Evolutionary conservation across 257 asterid species (phyloP), one percentile per base, ranked within the genome.

Genomic region (Forsythia suspensa): DNA sequence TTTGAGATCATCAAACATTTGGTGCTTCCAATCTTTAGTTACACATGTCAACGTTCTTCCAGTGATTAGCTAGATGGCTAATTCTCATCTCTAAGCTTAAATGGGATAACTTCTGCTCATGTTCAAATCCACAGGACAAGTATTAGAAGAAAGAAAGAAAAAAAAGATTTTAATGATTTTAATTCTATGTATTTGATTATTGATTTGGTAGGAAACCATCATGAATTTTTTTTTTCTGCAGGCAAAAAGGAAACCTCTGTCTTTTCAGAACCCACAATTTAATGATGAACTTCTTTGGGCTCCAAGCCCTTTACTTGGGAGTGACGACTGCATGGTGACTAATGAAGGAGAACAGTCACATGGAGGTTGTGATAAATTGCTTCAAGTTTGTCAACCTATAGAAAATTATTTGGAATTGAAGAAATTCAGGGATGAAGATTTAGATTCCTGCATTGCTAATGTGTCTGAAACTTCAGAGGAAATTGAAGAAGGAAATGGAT

Each of bases 241-340:
- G 99, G 98, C 98, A 13, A 95, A 91, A 88, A 87, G 90, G 76
- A 91, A 83, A 80, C 92, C 92, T 78, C 70, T 89, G 42, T 82
- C 89, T 73, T 95, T 93, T 65, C 85, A 71, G 81, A 84, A 86
- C 70, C 83, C 87, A 29, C 81, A 80, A 63, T 87, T 83, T 88
- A 87, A 91, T 77, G 86, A 78, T 72, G 79, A 71, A 82, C 92
- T 94, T 81, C 89, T 86, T 70, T 65, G 89, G 80, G 80, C 80
- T 74, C 98, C 97, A 15, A 89, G 85, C 70, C 96, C 88, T 72
- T 76, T 92, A 72, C 86, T 77, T 72, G 93, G 87, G 59, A 71
- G 67, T 37, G 88, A 84, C 24, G 80, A 73, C 80, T 80, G 80
- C 86, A 59, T 57, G 73, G 77, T 81, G 71, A 81, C 83, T 76